phyloP scores from a whole-genome alignment of 31 red algal genomes.

The Asparagopsis taxiformis region DNA sequence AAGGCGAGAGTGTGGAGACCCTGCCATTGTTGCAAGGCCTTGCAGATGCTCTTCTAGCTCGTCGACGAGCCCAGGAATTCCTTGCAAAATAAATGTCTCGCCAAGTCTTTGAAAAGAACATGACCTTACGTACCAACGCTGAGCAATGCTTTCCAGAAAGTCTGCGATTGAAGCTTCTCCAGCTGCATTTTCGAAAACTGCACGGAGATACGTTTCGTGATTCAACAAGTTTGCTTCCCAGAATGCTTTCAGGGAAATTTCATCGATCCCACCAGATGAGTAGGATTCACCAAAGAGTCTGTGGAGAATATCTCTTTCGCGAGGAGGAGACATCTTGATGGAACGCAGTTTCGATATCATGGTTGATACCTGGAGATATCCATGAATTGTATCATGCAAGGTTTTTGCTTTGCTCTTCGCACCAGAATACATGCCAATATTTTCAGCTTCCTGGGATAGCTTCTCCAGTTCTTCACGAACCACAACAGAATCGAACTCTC shows the following conservation, averaged over 20 bases:
- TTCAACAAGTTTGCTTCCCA: slow-evolving; percentile 43
- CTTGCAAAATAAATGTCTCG: slow-evolving; percentile 44
- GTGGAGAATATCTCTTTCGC: slow-evolving; percentile 70
- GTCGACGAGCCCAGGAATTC: slow-evolving; percentile 57
- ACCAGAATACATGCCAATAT: slow-evolving; percentile 25
- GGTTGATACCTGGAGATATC: not conserved
- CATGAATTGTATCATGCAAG: slow-evolving; percentile 15
- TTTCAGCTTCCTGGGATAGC: slow-evolving; percentile 13
- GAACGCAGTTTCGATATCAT: slow-evolving; percentile 27
- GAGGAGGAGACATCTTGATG: slow-evolving; percentile 52
- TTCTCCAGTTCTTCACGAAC: slow-evolving; percentile 30
- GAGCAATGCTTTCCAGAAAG: slow-evolving; percentile 41
- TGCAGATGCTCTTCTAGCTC: slow-evolving; percentile 79
- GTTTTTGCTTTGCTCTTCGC: slow-evolving; percentile 34
- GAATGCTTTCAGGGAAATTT: slow-evolving; percentile 32
- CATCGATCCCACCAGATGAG: slow-evolving; percentile 18
- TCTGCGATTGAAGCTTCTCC: slow-evolving; percentile 66
- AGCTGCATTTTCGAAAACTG: slow-evolving; percentile 66
- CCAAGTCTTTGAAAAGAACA: slow-evolving; percentile 35
- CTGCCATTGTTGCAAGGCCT: slow-evolving; percentile 73
- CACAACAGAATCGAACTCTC: slow-evolving; percentile 13
- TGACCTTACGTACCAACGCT: slow-evolving; percentile 46
- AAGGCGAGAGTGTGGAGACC: slow-evolving; percentile 54
- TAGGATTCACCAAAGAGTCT: slow-evolving; percentile 41
- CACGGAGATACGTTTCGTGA: slow-evolving; percentile 38